These are phyloP conservation scores for Blastobotrys muscicola DNA, from an alignment of 805 yeast species.

Conservation along the genomic window DNA sequence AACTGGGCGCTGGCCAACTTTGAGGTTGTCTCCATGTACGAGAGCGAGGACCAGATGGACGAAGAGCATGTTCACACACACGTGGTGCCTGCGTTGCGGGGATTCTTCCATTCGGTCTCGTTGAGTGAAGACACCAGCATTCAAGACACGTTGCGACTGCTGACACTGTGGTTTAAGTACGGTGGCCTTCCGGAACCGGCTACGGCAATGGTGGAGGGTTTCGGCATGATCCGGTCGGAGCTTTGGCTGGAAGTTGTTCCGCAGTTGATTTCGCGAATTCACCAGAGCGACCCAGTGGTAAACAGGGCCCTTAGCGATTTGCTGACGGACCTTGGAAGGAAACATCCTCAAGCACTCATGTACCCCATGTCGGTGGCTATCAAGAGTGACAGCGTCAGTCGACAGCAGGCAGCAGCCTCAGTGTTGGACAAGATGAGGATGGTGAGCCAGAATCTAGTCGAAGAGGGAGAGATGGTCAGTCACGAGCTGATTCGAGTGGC, in stretches of 20 bases:
- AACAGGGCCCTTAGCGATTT: slow-evolving; percentile 70
- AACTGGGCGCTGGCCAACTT: slow-evolving; percentile 98
- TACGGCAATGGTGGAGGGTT: slow-evolving; percentile 82
- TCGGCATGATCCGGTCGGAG: slow-evolving; percentile 78
- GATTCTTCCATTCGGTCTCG: slow-evolving; percentile 91
- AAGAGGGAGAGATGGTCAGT: slow-evolving; percentile 88
- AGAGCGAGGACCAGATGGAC: not conserved
- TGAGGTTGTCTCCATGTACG: slow-evolving; percentile 62
- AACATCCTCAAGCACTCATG: slow-evolving; percentile 94
- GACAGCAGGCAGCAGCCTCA: slow-evolving; percentile 85
- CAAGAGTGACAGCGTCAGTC: slow-evolving; percentile 79
- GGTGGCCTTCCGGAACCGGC: slow-evolving; percentile 93
- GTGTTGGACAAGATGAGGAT: slow-evolving; percentile 87
- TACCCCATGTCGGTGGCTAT: slow-evolving; percentile 94
- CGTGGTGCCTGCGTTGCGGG: slow-evolving; percentile 91
- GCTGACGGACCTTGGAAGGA: slow-evolving; percentile 83
- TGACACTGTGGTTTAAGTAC: slow-evolving; percentile 92
- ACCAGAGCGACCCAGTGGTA: slow-evolving; percentile 84
- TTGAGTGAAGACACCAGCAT: slow-evolving; percentile 77
- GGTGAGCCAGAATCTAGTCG: slow-evolving; percentile 76
- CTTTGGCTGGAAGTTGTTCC: slow-evolving; percentile 95
- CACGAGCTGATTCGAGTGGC: slow-evolving; percentile 90
- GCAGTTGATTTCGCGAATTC: slow-evolving; percentile 90
- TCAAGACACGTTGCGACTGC: slow-evolving; percentile 82
- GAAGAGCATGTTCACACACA: slow-evolving; percentile 63